Percentiles rank a stretch among this genome's conserved stretches.
Evolutionary conservation across 2,329 filamentous ascomycete genomes (phyloP).

Genomic region (Fusarium citri): DNA sequence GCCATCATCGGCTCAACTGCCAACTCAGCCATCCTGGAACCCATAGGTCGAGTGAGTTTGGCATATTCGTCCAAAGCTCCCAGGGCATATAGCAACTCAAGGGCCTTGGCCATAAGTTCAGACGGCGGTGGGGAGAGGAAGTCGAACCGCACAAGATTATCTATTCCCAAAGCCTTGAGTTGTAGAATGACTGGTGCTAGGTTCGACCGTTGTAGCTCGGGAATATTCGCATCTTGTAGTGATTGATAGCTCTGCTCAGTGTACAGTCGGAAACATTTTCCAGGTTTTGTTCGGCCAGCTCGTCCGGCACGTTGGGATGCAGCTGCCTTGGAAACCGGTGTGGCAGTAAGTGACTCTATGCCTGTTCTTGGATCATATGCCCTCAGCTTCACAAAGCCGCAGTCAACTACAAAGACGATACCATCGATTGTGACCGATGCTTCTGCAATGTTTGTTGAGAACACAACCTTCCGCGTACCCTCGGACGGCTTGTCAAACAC

Average conservation of each 20-base stretch:
- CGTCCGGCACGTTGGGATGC: constrained; percentile 92
- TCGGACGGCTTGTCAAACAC: constrained; percentile 88
- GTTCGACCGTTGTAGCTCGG: constrained; percentile 93
- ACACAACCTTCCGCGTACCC: constrained; percentile 88
- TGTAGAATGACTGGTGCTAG: constrained; percentile 89
- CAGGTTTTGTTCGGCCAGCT: constrained; percentile 87
- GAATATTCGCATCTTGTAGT: constrained; percentile 79
- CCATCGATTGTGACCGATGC: constrained; percentile 95
- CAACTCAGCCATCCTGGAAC: constrained; percentile 90
- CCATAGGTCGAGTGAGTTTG: constrained; percentile 89
- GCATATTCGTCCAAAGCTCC: constrained; percentile 90
- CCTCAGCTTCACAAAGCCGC: constrained; percentile 89
- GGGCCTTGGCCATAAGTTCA: constrained; percentile 83
- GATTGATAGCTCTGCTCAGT: constrained; percentile 77
- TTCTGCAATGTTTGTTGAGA: constrained; percentile 96
- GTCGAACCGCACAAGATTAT: constrained; percentile 91
- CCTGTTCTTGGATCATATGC: constrained; percentile 86
- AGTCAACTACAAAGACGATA: constrained; percentile 90
- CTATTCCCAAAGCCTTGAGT: constrained; percentile 93
- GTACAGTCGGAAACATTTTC: constrained; percentile 95
- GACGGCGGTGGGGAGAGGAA: constrained; percentile 89
- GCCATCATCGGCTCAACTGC: constrained; percentile 96
- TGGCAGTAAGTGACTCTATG: constrained; percentile 87
- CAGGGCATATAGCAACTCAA: constrained; percentile 88
- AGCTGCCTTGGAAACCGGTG: constrained; percentile 87